Conservation (phyloP, 2,329 filamentous ascomycete species). For the Triangularia verruculosa region DNA sequence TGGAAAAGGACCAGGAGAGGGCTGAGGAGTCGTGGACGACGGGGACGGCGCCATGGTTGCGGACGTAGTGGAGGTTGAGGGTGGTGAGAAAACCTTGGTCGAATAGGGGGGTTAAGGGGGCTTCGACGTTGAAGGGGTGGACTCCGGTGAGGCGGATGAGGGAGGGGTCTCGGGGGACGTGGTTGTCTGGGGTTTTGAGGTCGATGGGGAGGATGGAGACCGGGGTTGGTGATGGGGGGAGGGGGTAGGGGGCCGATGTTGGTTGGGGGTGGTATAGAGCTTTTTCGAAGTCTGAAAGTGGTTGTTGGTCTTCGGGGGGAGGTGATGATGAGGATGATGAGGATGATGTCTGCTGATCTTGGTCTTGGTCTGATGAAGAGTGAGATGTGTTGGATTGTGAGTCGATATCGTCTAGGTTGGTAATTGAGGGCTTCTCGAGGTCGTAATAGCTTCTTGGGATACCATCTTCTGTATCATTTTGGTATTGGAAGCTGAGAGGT, state of each 20-base stretch:
- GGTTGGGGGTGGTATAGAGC: not conserved
- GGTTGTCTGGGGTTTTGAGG: conserved; percentile 76
- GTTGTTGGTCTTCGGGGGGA: not conserved
- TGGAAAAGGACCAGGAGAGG: conserved; percentile 74
- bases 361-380: not conserved
- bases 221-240: conserved; percentile 64
- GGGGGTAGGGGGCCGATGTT: conserved; percentile 47
- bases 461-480: conserved; percentile 6
- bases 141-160: conserved; percentile 83
- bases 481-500: not conserved
- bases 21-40: conserved; percentile 69
- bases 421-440: conserved; percentile 3
- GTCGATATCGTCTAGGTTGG: not conserved
- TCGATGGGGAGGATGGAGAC: conserved; percentile 70
- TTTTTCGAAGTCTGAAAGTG: not conserved
- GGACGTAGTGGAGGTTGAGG: conserved; percentile 84
- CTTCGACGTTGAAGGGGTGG: conserved; percentile 89
- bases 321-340: not conserved
- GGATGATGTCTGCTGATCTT: not conserved
- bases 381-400: not conserved
- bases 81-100: conserved; percentile 81
- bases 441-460: conserved; percentile 11
- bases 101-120: conserved; percentile 74
- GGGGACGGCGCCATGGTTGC: conserved; percentile 85
- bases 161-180: conserved; percentile 75